Percentiles rank a stretch among this genome's conserved stretches.
Evolutionary conservation across 2,329 filamentous ascomycete genomes (phyloP).

Genomic region (Arthrobotrys musiformis): DNA sequence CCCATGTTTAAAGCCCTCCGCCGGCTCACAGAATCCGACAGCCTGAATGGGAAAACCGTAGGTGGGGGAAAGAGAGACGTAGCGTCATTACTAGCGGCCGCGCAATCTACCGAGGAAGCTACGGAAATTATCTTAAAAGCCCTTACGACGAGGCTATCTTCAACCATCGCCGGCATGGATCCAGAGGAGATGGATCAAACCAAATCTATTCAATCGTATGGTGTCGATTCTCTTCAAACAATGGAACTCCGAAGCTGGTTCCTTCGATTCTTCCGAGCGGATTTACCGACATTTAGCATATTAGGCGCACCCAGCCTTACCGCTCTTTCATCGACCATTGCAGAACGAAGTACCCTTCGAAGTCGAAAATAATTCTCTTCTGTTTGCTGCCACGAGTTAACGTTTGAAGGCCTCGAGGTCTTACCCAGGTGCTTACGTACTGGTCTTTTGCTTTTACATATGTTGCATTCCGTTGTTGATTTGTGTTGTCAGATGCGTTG

Average conservation of each 20-base stretch:
- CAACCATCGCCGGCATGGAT: constrained; percentile 19
- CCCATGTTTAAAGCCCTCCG: constrained; percentile 24
- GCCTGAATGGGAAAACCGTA: not conserved
- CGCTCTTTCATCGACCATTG: constrained; percentile 5
- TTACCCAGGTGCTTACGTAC: no score
- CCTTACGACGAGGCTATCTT: constrained; percentile 12
- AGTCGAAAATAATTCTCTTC: no score
- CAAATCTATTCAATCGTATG: constrained; percentile 23
- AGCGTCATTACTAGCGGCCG: not conserved
- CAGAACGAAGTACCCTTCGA: constrained; percentile 10
- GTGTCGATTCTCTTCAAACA: constrained; percentile 26
- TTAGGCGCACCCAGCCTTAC: constrained; percentile 26
- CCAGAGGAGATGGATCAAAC: constrained; percentile 26
- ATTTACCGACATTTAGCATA: constrained; percentile 25
- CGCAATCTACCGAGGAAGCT: constrained; percentile 24
- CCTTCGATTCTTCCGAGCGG: constrained; percentile 13
- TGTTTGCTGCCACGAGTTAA: no score
- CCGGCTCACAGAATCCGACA: not conserved
- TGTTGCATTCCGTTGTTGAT: no score
- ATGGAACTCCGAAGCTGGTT: constrained; percentile 41
- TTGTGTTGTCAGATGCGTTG: no score
- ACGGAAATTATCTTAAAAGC: constrained; percentile 6
- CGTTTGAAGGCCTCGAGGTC: no score
- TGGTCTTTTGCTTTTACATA: no score
- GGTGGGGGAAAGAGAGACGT: not conserved